Evolutionary conservation across 129 eudicot genomes (phyloP), one percentile per base, ranked within the genome.

Genomic region (Dittrichia graveolens): DNA sequence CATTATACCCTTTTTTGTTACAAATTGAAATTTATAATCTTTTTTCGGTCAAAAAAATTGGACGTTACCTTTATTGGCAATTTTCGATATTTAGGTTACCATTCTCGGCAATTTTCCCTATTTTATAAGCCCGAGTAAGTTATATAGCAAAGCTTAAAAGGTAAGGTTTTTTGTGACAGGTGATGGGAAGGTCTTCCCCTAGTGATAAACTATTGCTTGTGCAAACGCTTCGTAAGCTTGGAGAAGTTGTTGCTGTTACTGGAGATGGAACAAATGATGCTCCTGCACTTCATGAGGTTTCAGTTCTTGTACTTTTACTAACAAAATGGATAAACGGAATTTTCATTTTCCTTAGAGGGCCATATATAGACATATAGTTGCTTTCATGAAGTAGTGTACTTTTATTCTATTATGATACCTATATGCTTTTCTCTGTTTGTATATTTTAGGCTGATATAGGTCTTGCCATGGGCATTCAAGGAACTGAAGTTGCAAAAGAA

Each of bases 181-280:
- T 89, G 55, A 92, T 92, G 98, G 98, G 95, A 83, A 92, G 98
- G 75, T 92, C 98, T 64, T 92, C 98, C 57, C 98, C 98, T 12
- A 92, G 82, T 73, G 96, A 92, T 79, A 92, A 92, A 83, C 91
- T 92, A 79, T 79, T 92, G 70, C 96, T 92, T 19, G 98, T 92
- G 67, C 98, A 87, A 84, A 78, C 95, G 24, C 81, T 92, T 50
- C 95, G 95, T 62, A 89, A 74, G 76, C 89, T 59, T 37, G 98
- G 98, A 71, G 95, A 92, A 44, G 96, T 92, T 74, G 98, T 92
- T 47, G 98, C 98, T 54, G 98, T 92, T 2, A 92, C 98, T 31
- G 98, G 98, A 63, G 98, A 92, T 83, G 98, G 98, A 75, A 92
- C 98, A 14, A 92, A 92, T 79, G 98, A 92, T 71, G 98, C 98